Percentiles rank a stretch among this genome's conserved stretches.
phyloP scores from a whole-genome alignment of 768 basidiomycete species.

The Amanita rimosa region DNA sequence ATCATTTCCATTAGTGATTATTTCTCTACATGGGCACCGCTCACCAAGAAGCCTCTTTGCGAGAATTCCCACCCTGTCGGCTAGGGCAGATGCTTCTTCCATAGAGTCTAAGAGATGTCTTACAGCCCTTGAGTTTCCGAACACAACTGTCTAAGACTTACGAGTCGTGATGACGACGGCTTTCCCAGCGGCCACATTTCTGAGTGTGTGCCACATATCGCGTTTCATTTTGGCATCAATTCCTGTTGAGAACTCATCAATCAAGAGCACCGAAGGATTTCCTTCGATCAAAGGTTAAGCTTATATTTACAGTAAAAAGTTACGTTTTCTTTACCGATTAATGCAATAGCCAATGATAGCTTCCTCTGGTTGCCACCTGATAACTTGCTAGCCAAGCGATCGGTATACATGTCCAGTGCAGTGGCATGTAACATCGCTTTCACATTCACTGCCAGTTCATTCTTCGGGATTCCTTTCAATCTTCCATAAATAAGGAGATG shows the following conservation, averaged over 20 bases:
- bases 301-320: not conserved
- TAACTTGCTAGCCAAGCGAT: conserved; percentile 62
- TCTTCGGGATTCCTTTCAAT: conserved; percentile 52
- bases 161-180: conserved; percentile 66
- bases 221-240: conserved; percentile 78
- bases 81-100: conserved; percentile 75
- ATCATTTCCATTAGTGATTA: not conserved
- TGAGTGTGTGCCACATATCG: conserved; percentile 71
- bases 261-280: conserved; percentile 67
- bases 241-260: conserved; percentile 79
- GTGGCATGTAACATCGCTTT: conserved; percentile 47
- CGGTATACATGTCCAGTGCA: conserved; percentile 46
- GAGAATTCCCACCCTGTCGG: conserved; percentile 67
- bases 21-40: conserved; percentile 7
- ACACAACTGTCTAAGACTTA: conserved; percentile 19
- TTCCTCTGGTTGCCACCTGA: conserved; percentile 79
- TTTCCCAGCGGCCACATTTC: conserved; percentile 54
- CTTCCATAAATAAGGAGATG: conserved; percentile 64
- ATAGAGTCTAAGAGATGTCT: conserved; percentile 44
- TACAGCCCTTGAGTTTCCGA: not conserved
- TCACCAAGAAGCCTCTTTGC: conserved; percentile 59
- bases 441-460: conserved; percentile 44
- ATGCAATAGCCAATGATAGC: conserved; percentile 61
- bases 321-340: conserved; percentile 37
- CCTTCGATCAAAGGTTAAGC: conserved; percentile 22